Evolutionary conservation across 495 filamentous ascomycete genomes (phyloP).

Genomic region (Lasiosphaeria hispida): DNA sequence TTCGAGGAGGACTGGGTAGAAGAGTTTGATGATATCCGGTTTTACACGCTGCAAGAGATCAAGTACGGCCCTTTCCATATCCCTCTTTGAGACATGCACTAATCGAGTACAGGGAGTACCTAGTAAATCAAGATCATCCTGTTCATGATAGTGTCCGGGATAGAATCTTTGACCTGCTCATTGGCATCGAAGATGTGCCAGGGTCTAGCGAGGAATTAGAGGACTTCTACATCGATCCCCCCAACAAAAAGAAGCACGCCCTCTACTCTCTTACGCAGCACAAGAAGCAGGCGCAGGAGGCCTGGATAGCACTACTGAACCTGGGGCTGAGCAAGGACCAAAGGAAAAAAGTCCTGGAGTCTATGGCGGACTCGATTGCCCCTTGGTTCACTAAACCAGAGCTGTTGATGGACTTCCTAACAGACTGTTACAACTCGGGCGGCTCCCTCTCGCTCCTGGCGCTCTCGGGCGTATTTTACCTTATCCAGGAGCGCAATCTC

Average conservation of each 20-base stretch:
- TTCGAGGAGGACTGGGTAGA: conserved; percentile 76
- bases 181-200: conserved; percentile 62
- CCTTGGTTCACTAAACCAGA: conserved; percentile 86
- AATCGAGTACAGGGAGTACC: conserved; percentile 33
- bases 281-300: conserved; percentile 73
- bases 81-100: conserved; percentile 13
- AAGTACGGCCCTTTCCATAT: conserved; percentile 49
- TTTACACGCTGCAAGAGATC: conserved; percentile 69
- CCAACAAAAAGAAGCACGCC: conserved; percentile 52
- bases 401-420: conserved; percentile 95
- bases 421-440: conserved; percentile 83
- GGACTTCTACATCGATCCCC: conserved; percentile 58
- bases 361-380: conserved; percentile 71
- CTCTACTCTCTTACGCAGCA: conserved; percentile 58
- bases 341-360: conserved; percentile 71
- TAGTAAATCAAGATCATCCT: conserved; percentile 37
- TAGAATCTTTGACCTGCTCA: conserved; percentile 60
- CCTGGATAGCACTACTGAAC: conserved; percentile 78
- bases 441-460: conserved; percentile 84
- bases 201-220: conserved; percentile 60
- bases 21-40: conserved; percentile 80
- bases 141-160: conserved; percentile 46
- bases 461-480: conserved; percentile 89
- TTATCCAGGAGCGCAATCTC: conserved; percentile 88
- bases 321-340: conserved; percentile 64